Conservation (phyloP, 2,329 filamentous ascomycete species). For the Botrytis paeoniae region DNA sequence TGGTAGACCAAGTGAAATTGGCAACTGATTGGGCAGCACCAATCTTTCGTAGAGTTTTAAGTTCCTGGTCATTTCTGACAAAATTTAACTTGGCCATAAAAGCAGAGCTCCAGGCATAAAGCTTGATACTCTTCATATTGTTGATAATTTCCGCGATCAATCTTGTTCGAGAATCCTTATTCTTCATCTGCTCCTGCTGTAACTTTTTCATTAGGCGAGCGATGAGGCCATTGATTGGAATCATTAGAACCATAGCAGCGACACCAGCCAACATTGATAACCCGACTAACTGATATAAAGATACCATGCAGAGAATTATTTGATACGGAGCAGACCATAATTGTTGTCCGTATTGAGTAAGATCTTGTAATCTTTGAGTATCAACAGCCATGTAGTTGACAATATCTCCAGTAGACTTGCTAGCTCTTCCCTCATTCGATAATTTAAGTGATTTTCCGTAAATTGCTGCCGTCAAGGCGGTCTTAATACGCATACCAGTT, state of each 20-base stretch:
- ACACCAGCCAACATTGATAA: constrained; percentile 95
- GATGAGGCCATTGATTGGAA: constrained; percentile 90
- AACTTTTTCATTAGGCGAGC: constrained; percentile 90
- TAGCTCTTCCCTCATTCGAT: constrained; percentile 85
- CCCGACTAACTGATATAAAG: constrained; percentile 91
- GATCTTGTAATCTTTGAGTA: constrained; percentile 88
- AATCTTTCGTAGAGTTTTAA: constrained; percentile 94
- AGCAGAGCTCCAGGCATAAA: constrained; percentile 94
- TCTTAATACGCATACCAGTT: constrained; percentile 95
- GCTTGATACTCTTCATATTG: constrained; percentile 99
- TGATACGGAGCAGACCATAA: constrained; percentile 97
- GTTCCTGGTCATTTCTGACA: constrained; percentile 91
- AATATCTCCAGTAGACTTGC: constrained; percentile 93
- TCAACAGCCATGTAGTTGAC: constrained; percentile 99
- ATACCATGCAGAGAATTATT: constrained; percentile 92
- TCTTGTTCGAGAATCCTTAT: constrained; percentile 89
- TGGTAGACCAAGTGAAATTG: constrained; percentile 97
- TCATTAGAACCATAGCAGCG: constrained; percentile 94
- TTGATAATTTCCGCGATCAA: constrained; percentile 97
- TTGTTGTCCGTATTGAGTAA: constrained; percentile 93
- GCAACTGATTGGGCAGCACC: constrained; percentile 90
- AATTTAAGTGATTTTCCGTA: constrained; percentile 87
- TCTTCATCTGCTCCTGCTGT: constrained; percentile 98
- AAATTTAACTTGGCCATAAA: constrained; percentile 98
- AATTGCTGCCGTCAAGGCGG: constrained; percentile 82